These are phyloP conservation scores for Coemansia sp. DNA, from an alignment of 192 early-diverging fungal species.

Conservation along the genomic window DNA sequence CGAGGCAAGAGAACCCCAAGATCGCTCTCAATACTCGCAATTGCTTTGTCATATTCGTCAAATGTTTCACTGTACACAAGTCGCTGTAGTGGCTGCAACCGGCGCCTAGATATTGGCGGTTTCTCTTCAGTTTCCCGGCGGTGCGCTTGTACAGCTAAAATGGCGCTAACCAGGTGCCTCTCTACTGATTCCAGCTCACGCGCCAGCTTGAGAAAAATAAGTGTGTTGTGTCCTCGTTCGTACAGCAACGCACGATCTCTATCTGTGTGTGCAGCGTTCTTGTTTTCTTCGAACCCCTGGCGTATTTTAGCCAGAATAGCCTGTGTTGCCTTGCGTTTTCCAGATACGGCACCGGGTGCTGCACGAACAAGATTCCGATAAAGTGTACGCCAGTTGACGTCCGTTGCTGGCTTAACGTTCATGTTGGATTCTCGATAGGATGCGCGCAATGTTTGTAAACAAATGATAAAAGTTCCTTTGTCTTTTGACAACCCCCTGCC, in stretches of 20 bases:
- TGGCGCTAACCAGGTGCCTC: slow-evolving; percentile 17
- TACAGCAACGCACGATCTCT: slow-evolving; percentile 13
- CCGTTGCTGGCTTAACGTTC: neutral
- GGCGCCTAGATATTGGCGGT: slow-evolving; percentile 19
- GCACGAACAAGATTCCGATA: slow-evolving; percentile 38
- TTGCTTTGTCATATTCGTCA: slow-evolving; percentile 17
- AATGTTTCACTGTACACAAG: slow-evolving; percentile 13
- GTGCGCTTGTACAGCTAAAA: slow-evolving; percentile 17
- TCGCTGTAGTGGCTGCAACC: slow-evolving; percentile 15
- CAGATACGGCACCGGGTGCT: slow-evolving; percentile 28
- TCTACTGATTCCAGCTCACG: slow-evolving; percentile 46
- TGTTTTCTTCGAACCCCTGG: slow-evolving; percentile 33
- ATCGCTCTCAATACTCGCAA: slow-evolving; percentile 32
- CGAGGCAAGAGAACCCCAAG: slow-evolving; percentile 35
- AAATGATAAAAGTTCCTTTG: no score
- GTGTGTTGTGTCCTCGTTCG: slow-evolving; percentile 37
- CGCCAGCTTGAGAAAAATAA: slow-evolving; percentile 49
- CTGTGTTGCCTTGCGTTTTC: slow-evolving; percentile 6
- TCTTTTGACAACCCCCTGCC: no score
- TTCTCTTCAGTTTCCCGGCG: slow-evolving; percentile 16
- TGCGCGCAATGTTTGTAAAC: no score
- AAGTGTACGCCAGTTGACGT: slow-evolving; percentile 30
- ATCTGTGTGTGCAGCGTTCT: neutral
- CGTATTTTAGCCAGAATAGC: slow-evolving; percentile 24
- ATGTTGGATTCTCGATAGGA: neutral